Evolutionary conservation across 768 basidiomycete genomes (phyloP).

Genomic region (Suillus americanus): DNA sequence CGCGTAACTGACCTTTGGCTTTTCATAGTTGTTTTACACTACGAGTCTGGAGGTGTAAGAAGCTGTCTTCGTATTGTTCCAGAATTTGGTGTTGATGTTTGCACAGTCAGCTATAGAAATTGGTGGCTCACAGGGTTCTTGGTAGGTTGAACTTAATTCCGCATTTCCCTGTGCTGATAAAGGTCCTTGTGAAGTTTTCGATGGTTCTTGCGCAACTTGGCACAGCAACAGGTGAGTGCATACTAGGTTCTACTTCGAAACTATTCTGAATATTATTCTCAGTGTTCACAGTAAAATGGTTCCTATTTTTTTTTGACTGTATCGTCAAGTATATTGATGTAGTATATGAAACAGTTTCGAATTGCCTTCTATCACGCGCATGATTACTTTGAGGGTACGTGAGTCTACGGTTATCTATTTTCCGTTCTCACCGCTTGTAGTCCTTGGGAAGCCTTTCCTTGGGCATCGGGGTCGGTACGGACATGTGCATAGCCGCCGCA

Average conservation of each 20-base stretch:
- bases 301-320: slow-evolving; percentile 8
- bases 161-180: background rate
- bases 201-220: slow-evolving; percentile 50
- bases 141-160: slow-evolving; percentile 32
- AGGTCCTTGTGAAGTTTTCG: slow-evolving; percentile 35
- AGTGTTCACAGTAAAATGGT: slow-evolving; percentile 51
- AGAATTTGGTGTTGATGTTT: background rate
- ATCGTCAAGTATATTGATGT: background rate
- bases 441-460: slow-evolving; percentile 48
- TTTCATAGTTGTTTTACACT: slow-evolving; percentile 49
- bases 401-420: background rate
- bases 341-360: slow-evolving; percentile 32
- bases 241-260: background rate
- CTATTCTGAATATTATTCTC: slow-evolving; percentile 4
- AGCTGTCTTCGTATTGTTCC: slow-evolving; percentile 12
- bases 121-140: slow-evolving; percentile 43
- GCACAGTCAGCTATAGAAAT: slow-evolving; percentile 57
- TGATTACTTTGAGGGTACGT: slow-evolving; percentile 46
- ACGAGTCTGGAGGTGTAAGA: slow-evolving; percentile 62
- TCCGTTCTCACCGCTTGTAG: slow-evolving; percentile 27
- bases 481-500: slow-evolving; percentile 49
- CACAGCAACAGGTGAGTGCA: slow-evolving; percentile 39
- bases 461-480: slow-evolving; percentile 48
- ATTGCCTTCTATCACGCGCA: slow-evolving; percentile 41
- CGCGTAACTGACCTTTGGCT: background rate